Evolutionary conservation across 805 yeast genomes (phyloP), one percentile per base, ranked within the genome.

Genomic region (Scheffersomyces spartinae): DNA sequence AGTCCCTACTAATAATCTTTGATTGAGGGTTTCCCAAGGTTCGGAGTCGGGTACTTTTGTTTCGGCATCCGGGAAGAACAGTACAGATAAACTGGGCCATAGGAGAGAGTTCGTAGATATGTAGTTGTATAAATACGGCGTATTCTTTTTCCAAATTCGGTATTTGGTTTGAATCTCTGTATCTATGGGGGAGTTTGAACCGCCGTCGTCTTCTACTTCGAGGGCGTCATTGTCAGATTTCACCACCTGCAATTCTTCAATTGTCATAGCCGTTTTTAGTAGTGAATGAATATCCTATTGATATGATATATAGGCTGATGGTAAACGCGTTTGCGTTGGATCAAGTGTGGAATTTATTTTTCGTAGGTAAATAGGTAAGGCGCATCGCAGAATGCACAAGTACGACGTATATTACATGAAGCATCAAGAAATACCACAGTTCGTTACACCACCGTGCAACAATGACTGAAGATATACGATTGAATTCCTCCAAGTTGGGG

Each of bases 401-500:
- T n/a, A 6, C 9, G 9, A 5, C 10, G 9, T 5, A 18, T 8
- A 10, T 17, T 9, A 17, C 7, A 17, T 17, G 7, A 7, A 9
- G 7, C 9, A 18, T n/a, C n/a, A 12, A 7, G 10, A 18, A n/a
- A 5, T 6, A 12, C 20, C 10, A n/a, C 10, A 18, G 8, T n/a
- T 7, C 7, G 18, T 7, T 17, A 17, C 7, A 7, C 21, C 8
- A 8, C n/a, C 7, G 13, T 4, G 20, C 15, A 9, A 11, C 13
- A 5, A 17, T 20, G 11, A 14, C 38, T 4, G 36, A 32, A 18
- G 55, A 53, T n/a, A 44, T 58, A 28, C 29, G 73, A 22, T 59
- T 85, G 23, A 76, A 80, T 42, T 68, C 74, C 12, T 86, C 95
- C 9, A 78, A 79, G 40, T 61, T 88, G 24, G 97, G 97, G 6